A percentile compares a stretch with the other conserved stretches of the same genome.
Evolutionary conservation across 208 protist genomes (phyloP).

Genomic region (Novymonas esmeraldas): DNA sequence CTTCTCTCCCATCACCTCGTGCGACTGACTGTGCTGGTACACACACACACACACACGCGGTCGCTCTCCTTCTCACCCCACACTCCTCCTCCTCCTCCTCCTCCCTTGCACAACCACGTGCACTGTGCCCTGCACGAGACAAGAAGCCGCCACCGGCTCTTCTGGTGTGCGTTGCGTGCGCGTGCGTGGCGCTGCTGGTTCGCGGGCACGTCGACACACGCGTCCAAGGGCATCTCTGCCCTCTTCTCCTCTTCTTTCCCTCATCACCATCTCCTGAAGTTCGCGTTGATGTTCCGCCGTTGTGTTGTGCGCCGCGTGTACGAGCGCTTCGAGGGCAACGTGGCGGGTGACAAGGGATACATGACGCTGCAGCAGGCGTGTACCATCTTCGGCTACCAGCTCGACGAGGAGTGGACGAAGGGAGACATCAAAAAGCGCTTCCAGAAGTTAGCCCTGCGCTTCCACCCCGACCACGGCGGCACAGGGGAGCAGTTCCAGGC

Average conservation of each 20-base stretch:
- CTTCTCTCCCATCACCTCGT: too few species aligned
- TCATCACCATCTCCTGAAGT: too few species aligned
- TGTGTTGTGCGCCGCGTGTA: conserved; percentile 21
- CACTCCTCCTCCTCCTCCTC: too few species aligned
- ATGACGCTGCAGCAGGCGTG: conserved; percentile 89
- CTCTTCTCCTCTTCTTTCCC: background rate
- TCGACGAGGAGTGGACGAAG: conserved; percentile 71
- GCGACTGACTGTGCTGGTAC: too few species aligned
- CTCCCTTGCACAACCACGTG: too few species aligned
- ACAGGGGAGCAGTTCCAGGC: conserved; percentile 80
- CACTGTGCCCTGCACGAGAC: too few species aligned
- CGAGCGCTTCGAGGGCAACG: conserved; percentile 52
- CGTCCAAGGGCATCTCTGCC: background rate
- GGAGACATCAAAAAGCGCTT: conserved; percentile 85
- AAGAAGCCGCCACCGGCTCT: too few species aligned
- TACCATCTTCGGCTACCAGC: conserved; percentile 88
- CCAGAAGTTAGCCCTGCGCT: conserved; percentile 72
- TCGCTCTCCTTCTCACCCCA: too few species aligned
- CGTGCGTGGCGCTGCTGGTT: too few species aligned
- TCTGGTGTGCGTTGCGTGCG: too few species aligned
- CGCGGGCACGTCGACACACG: too few species aligned
- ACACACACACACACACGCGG: too few species aligned
- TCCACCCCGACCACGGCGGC: conserved; percentile 86
- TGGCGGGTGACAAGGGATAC: conserved; percentile 81
- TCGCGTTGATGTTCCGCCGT: conserved; percentile 40